Conservation (phyloP, 768 basidiomycete genomes). For the Mycena venus region DNA sequence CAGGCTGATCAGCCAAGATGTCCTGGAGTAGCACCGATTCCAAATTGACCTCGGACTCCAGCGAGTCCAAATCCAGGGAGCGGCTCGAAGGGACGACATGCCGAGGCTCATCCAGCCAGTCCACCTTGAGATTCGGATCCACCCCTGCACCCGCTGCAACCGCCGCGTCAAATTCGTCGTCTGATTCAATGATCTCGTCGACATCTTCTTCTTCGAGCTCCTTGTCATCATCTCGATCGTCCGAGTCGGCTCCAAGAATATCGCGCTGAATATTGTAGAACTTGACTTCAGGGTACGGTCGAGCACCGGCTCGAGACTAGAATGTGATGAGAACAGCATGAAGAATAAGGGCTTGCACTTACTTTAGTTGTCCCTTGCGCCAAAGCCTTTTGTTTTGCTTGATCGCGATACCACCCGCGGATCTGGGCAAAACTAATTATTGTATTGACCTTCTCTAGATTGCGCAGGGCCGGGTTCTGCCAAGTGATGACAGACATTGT, state of each 20-base stretch:
- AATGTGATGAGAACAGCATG: no score
- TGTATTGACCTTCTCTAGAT: slow-evolving; percentile 41
- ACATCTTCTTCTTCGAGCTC: background rate
- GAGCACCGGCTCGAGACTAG: no score
- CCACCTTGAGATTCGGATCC: background rate
- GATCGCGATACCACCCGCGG: slow-evolving; percentile 30
- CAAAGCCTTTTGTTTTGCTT: background rate
- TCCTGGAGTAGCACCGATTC: no score
- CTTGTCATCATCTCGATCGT: slow-evolving; percentile 17
- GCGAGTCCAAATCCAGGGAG: background rate
- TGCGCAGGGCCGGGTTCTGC: slow-evolving; percentile 47
- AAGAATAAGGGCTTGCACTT: no score
- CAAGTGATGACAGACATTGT: slow-evolving; percentile 50
- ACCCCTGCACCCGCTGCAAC: background rate
- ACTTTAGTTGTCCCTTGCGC: no score
- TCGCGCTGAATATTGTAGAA: slow-evolving; percentile 40
- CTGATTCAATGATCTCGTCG: background rate
- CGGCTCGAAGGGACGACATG: background rate
- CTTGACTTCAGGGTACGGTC: slow-evolving; percentile 37
- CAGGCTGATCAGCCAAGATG: no score
- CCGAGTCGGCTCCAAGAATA: slow-evolving; percentile 34
- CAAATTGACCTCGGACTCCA: no score
- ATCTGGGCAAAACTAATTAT: slow-evolving; percentile 42
- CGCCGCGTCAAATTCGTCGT: background rate
- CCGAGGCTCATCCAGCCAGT: background rate